Base-by-base conservation (phyloP, 352 stramenopile species). In the Phytophthora litchii region DNA sequence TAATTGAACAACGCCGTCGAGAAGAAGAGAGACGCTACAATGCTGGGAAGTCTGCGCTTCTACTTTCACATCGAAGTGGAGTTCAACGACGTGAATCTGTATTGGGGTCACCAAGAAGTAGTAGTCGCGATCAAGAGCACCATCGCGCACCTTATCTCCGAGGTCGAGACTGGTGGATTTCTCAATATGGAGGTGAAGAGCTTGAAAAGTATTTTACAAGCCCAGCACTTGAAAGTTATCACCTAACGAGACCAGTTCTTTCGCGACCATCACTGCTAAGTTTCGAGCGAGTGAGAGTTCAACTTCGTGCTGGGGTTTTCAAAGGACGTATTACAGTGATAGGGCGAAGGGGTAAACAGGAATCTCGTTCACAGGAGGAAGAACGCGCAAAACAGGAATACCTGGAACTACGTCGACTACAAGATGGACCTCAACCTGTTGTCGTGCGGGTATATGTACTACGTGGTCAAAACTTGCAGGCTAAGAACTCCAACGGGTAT, bases 91-190 rank as follows among this genome's bases (percentile, higher is more conserved):
- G 34, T 45, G 59, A 11, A 6, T 57, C 37, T 2, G 34, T 29
- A 11, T 17, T 59, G 0, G 65, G 61, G 2, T 61, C 49, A 9
- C 53, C 57, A 9, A 34, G 32, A 23, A 57, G 43, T 13, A 49
- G 42, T 9, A 40, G 20, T 21, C 31, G 35, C 0, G 49, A 70
- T 10, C 62, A 70, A 37, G 58, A 64, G 19, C 58, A 65, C 1
- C 64, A 66, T 46, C 62, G 46, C 8, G 60, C 58, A 0, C 67
- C 84, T 2, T 93, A 91, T 41, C 64, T 86, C 10, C 41, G 60
- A 13, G 84, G 82, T 0, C 67, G 84, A 16, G 84, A 91, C 44
- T 93, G 84, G 84, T 93, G 84, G 84, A 86, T 92, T 45, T 71
- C 54, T 12, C 57, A 92, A 21, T 63, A 76, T 19, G 70, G 73